Percentiles rank a stretch among this genome's conserved stretches.
Conservation (phyloP, 208 protist species). For the Hexamita inflata region DNA sequence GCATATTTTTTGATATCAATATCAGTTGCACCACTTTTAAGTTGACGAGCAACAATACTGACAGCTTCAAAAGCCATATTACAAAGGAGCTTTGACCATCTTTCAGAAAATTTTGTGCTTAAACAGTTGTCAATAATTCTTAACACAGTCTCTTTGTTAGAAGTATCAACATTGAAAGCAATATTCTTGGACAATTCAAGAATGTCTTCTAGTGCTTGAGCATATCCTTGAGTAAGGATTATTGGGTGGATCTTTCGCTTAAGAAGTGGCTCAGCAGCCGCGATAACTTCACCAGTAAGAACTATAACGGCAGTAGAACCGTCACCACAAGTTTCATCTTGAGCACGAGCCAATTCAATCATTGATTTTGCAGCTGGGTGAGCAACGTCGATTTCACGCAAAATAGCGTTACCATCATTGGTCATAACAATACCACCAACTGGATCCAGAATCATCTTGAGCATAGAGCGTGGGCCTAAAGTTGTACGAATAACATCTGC, state of each 20-base stretch:
- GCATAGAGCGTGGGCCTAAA: constrained; percentile 94
- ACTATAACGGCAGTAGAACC: constrained; percentile 97
- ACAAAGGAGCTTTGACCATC: constrained; percentile 82
- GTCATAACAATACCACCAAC: constrained; percentile 98
- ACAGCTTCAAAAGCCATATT: constrained; percentile 93
- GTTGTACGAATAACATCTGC: constrained; percentile 94
- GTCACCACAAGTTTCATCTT: constrained; percentile 96
- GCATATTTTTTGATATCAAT: constrained; percentile 82
- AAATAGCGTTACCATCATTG: constrained; percentile 98
- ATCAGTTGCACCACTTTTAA: constrained; percentile 63
- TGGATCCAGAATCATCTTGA: constrained; percentile 99
- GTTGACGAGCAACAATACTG: constrained; percentile 63
- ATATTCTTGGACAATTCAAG: constrained; percentile 71
- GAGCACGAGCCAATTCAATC: constrained; percentile 90
- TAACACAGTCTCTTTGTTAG: constrained; percentile 61
- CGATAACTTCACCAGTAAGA: constrained; percentile 88
- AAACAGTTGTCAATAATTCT: constrained; percentile 75
- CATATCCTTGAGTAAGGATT: constrained; percentile 87
- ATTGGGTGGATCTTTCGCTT: constrained; percentile 89
- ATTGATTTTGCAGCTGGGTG: constrained; percentile 98
- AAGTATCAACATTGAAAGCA: constrained; percentile 69
- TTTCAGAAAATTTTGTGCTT: constrained; percentile 90
- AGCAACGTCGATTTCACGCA: constrained; percentile 96
- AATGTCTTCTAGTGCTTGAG: constrained; percentile 79
- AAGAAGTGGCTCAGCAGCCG: constrained; percentile 81